A percentile compares a stretch with the other conserved stretches of the same genome.
Evolutionary conservation across 2,329 filamentous ascomycete genomes (phyloP).

Genomic region (Seiridium cupressi): DNA sequence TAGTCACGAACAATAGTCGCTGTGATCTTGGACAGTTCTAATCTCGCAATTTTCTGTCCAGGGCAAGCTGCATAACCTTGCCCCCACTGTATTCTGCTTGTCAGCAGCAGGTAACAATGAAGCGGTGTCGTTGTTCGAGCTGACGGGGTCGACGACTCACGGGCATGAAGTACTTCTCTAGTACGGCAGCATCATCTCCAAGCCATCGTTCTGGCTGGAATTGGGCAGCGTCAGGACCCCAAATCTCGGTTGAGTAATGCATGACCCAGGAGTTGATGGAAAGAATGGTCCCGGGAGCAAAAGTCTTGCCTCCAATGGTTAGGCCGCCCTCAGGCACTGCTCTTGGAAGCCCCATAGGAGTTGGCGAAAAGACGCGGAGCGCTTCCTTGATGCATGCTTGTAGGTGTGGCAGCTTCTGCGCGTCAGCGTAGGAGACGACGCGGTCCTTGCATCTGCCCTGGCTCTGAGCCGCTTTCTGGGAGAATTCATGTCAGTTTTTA

Average conservation of each 20-base stretch:
- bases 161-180: slow-evolving; percentile 16
- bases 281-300: slow-evolving; percentile 25
- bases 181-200: slow-evolving; percentile 5
- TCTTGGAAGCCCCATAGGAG: slow-evolving; percentile 24
- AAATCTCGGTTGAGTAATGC: slow-evolving; percentile 21
- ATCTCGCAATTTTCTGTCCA: slow-evolving; percentile 15
- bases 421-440: slow-evolving; percentile 20
- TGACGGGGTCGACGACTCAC: slow-evolving; percentile 10
- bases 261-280: slow-evolving; percentile 23
- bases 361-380: slow-evolving; percentile 25
- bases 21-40: slow-evolving; percentile 17
- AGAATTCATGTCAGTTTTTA: not conserved
- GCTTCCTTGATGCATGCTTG: slow-evolving; percentile 32
- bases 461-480: slow-evolving; percentile 11
- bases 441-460: slow-evolving; percentile 10
- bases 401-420: slow-evolving; percentile 28
- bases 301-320: slow-evolving; percentile 21
- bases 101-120: not conserved
- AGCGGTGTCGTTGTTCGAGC: not conserved
- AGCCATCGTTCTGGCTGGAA: slow-evolving; percentile 25
- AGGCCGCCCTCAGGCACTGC: slow-evolving; percentile 22
- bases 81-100: not conserved
- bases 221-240: slow-evolving; percentile 17
- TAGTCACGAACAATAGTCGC: slow-evolving; percentile 16
- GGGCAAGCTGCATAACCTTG: slow-evolving; percentile 10